phyloP scores from a whole-genome alignment of 495 filamentous ascomycete genomes.

The Aspergillus sclerotioniger region DNA sequence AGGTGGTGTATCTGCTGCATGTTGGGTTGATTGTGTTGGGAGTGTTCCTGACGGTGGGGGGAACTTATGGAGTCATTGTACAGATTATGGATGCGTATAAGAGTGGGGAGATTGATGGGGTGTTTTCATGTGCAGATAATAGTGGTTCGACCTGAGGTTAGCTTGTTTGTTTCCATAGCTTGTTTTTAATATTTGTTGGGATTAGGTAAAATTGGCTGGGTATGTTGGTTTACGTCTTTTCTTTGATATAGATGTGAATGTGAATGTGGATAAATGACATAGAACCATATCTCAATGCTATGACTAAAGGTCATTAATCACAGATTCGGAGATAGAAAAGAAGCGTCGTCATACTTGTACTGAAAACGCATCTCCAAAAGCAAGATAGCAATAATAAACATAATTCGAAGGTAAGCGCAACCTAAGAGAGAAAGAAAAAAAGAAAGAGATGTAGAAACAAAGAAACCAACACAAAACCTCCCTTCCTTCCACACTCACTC shows the following conservation, averaged over 20 bases:
- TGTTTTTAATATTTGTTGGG: background rate
- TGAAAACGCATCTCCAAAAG: too few relatives aligned
- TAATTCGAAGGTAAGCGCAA: too few relatives aligned
- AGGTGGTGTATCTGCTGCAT: slow-evolving; percentile 25
- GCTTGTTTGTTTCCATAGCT: background rate
- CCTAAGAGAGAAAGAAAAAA: background rate
- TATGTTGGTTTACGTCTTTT: background rate
- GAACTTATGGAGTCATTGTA: slow-evolving; percentile 40
- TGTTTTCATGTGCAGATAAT: slow-evolving; percentile 45
- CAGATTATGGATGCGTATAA: slow-evolving; percentile 39
- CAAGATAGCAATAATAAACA: too few relatives aligned
- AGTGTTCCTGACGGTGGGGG: slow-evolving; percentile 37
- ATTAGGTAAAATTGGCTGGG: background rate
- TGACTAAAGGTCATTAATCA: too few relatives aligned
- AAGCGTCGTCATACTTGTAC: too few relatives aligned
- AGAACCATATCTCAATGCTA: too few relatives aligned
- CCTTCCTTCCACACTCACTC: background rate
- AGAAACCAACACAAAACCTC: background rate
- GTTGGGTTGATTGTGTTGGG: slow-evolving; percentile 34
- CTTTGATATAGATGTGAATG: too few relatives aligned
- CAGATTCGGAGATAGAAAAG: too few relatives aligned
- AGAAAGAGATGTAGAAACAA: background rate
- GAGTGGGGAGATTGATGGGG: slow-evolving; percentile 34
- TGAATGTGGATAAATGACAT: too few relatives aligned
- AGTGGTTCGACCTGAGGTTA: slow-evolving; percentile 21